phyloP scores from a whole-genome alignment of 495 filamentous ascomycete species.

The Hyphodiscus hymeniophilus region DNA sequence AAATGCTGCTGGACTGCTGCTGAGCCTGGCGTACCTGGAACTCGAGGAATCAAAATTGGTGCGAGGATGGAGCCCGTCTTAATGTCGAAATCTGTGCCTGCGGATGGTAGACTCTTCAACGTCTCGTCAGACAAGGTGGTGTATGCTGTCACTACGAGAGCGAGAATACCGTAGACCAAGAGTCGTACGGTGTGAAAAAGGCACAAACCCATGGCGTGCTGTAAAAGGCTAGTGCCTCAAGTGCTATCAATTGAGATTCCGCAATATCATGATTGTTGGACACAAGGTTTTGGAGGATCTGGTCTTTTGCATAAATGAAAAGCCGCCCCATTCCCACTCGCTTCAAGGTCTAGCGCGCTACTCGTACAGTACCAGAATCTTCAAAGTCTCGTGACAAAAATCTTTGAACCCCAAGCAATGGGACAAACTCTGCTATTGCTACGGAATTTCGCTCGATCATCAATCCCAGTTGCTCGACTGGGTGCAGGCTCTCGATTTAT shows the following conservation, averaged over 20 bases:
- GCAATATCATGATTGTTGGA: slow-evolving; percentile 16
- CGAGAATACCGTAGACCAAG: slow-evolving; percentile 21
- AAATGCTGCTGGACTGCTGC: slow-evolving; percentile 71
- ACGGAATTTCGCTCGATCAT: too few relatives aligned
- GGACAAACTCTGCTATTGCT: too few relatives aligned
- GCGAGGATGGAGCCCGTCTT: slow-evolving; percentile 65
- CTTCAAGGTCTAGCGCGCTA: too few relatives aligned
- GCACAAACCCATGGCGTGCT: slow-evolving; percentile 6
- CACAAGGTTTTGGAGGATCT: neutral
- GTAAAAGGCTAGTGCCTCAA: slow-evolving; percentile 9
- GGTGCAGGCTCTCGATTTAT: too few relatives aligned
- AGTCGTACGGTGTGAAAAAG: neutral
- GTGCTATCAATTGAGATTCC: slow-evolving; percentile 1
- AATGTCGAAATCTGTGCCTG: slow-evolving; percentile 74
- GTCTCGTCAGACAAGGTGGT: slow-evolving; percentile 64
- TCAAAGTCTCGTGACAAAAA: too few relatives aligned
- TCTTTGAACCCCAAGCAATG: too few relatives aligned
- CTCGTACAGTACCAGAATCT: too few relatives aligned
- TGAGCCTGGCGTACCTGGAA: slow-evolving; percentile 79
- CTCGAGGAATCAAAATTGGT: slow-evolving; percentile 83
- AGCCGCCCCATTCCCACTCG: too few relatives aligned
- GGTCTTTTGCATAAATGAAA: too few relatives aligned
- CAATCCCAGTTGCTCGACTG: too few relatives aligned
- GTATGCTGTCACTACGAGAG: slow-evolving; percentile 48
- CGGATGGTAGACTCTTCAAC: slow-evolving; percentile 56